phyloP scores from a whole-genome alignment of 2,329 filamentous ascomycete genomes.

The Botrytis porri region DNA sequence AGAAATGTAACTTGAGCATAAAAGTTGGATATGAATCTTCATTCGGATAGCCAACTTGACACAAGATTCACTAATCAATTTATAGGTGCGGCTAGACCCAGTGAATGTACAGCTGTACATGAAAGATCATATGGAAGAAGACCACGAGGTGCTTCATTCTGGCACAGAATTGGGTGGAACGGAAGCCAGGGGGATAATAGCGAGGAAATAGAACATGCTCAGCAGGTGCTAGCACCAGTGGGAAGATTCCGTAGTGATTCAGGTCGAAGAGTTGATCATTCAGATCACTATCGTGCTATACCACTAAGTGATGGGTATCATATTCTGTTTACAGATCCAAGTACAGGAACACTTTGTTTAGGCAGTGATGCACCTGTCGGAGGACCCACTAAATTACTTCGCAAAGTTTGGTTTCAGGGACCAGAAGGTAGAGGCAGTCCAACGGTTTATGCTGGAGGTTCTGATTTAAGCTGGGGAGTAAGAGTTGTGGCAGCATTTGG shows the following conservation, averaged over 20 bases:
- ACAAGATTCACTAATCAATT: background rate
- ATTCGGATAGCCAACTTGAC: background rate
- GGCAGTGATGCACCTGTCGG: conserved; percentile 57
- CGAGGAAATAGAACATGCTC: conserved; percentile 17
- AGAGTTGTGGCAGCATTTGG: conserved; percentile 57
- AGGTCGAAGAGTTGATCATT: conserved; percentile 30
- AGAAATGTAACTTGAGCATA: background rate
- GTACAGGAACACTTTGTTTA: conserved; percentile 53
- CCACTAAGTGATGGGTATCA: conserved; percentile 65
- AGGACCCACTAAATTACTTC: conserved; percentile 54
- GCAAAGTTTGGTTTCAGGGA: conserved; percentile 53
- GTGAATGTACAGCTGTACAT: conserved; percentile 32
- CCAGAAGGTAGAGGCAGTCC: conserved; percentile 42
- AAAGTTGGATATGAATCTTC: background rate
- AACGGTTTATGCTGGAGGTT: conserved; percentile 53
- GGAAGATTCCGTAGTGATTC: conserved; percentile 25
- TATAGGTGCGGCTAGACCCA: conserved; percentile 45
- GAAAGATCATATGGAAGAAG: conserved; percentile 32
- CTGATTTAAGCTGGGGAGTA: conserved; percentile 56
- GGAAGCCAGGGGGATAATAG: conserved; percentile 20
- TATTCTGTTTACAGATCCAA: conserved; percentile 62
- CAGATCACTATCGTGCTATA: conserved; percentile 61
- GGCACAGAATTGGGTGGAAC: conserved; percentile 28
- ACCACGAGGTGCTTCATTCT: conserved; percentile 30
- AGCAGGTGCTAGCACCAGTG: conserved; percentile 21